These are phyloP conservation scores for Diaporthe capsici DNA, from an alignment of 2,329 filamentous ascomycete species.

Conservation along the genomic window DNA sequence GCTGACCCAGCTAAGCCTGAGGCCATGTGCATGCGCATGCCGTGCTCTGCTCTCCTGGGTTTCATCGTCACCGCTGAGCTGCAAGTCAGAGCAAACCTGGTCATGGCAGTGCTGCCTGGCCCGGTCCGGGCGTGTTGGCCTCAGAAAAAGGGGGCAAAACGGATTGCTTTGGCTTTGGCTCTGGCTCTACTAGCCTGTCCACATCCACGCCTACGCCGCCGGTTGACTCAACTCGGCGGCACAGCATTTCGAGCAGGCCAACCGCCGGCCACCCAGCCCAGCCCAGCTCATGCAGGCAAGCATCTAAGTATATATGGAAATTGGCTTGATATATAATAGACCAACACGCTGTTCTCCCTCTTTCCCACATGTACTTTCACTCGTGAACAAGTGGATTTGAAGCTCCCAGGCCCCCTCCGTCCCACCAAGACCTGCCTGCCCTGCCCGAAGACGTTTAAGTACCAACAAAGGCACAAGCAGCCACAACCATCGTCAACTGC, in stretches of 20 bases:
- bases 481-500: not conserved
- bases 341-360: not conserved
- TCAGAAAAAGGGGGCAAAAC: not conserved
- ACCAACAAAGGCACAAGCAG: not conserved
- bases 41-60: not conserved
- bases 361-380: not conserved
- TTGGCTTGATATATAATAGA: not conserved
- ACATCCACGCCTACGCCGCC: not conserved
- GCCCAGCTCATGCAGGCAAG: conserved; percentile 5
- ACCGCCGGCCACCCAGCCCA: not conserved
- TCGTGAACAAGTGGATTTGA: not conserved
- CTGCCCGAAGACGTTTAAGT: not conserved
- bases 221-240: conserved; percentile 30
- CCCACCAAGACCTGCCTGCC: not conserved
- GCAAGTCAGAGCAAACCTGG: not conserved
- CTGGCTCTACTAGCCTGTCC: not conserved
- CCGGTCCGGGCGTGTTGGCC: not conserved
- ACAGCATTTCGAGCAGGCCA: conserved; percentile 7
- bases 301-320: not conserved
- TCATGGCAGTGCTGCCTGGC: conserved; percentile 16
- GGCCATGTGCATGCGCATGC: conserved; percentile 31
- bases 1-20: conserved; percentile 2
- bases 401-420: not conserved
- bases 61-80: not conserved
- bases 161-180: not conserved